phyloP scores from a whole-genome alignment of 495 filamentous ascomycete genomes.

The Annulohypoxylon moriforme region DNA sequence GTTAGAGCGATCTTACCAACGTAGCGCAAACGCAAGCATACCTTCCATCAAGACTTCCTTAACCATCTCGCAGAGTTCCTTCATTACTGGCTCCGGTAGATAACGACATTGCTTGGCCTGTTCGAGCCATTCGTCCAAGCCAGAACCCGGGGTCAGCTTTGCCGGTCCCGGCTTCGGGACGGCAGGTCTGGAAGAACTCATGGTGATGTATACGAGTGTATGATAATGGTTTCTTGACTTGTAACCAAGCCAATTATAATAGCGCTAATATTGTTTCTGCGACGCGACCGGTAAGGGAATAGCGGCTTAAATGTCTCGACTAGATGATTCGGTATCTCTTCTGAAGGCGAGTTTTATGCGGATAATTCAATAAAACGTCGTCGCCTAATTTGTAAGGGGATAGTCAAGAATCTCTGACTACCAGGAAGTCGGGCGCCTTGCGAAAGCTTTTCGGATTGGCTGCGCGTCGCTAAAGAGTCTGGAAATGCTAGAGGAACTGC shows the following conservation, averaged over 20 bases:
- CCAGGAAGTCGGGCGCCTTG: not conserved
- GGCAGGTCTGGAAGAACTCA: conserved; percentile 41
- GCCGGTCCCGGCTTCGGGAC: conserved; percentile 92
- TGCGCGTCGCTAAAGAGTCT: conserved; percentile 1
- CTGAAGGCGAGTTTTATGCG: not conserved
- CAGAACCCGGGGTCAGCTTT: conserved; percentile 80
- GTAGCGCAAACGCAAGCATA: conserved; percentile 50
- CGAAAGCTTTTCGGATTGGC: not conserved
- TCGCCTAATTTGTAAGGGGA: not conserved
- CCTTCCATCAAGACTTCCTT: conserved; percentile 99
- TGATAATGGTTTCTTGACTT: not conserved
- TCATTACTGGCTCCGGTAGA: conserved; percentile 95
- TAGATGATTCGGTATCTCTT: not conserved
- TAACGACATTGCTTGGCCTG: conserved; percentile 97
- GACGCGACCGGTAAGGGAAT: not conserved
- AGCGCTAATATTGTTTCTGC: not conserved
- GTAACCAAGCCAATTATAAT: not conserved
- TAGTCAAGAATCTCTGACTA: not conserved
- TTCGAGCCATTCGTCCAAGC: conserved; percentile 95
- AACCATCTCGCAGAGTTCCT: conserved; percentile 97
- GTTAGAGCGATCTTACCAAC: not conserved
- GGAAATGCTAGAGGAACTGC: not conserved
- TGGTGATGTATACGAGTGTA: conserved; percentile 14
- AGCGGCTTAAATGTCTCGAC: not conserved
- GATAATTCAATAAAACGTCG: not conserved